Evolutionary conservation across 139 green algal genomes (phyloP).

Genomic region (Tetradesmus lagerheimii): DNA sequence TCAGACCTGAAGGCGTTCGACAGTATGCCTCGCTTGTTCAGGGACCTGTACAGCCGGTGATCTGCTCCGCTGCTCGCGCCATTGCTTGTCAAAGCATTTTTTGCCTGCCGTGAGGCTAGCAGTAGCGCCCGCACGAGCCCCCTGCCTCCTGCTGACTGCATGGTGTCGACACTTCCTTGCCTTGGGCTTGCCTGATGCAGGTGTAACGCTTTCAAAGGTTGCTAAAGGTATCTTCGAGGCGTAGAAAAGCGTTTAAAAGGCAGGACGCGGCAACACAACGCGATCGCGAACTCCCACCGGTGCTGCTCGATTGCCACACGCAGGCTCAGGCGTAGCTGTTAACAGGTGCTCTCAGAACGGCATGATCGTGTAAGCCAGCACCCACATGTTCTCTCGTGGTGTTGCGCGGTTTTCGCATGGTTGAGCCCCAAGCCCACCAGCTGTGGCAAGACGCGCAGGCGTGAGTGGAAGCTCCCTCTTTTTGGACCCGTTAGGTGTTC

Average conservation of each 20-base stretch:
- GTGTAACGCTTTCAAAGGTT: neutral
- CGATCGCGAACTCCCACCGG: neutral
- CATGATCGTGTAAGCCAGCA: no score
- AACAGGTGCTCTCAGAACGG: neutral
- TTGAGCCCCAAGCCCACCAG: neutral
- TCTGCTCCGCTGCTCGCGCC: neutral
- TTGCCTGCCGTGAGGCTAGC: neutral
- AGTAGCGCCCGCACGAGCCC: neutral
- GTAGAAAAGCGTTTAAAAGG: neutral
- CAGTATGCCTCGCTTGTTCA: conserved; percentile 9
- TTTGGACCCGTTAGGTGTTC: neutral
- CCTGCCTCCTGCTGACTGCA: neutral
- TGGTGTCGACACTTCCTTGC: neutral
- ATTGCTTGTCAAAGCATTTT: neutral
- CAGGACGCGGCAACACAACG: neutral
- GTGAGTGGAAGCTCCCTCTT: neutral
- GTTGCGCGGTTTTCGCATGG: neutral
- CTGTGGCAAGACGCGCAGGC: neutral
- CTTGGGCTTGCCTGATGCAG: neutral
- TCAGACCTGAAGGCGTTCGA: conserved; percentile 20
- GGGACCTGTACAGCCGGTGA: neutral
- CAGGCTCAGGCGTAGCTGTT: neutral
- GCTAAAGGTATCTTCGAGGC: neutral
- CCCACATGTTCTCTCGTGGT: neutral
- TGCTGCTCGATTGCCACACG: neutral